Percentiles rank a stretch among this genome's conserved stretches.
phyloP scores from a whole-genome alignment of 2,329 filamentous ascomycete genomes.

The Diaporthe australafricana region DNA sequence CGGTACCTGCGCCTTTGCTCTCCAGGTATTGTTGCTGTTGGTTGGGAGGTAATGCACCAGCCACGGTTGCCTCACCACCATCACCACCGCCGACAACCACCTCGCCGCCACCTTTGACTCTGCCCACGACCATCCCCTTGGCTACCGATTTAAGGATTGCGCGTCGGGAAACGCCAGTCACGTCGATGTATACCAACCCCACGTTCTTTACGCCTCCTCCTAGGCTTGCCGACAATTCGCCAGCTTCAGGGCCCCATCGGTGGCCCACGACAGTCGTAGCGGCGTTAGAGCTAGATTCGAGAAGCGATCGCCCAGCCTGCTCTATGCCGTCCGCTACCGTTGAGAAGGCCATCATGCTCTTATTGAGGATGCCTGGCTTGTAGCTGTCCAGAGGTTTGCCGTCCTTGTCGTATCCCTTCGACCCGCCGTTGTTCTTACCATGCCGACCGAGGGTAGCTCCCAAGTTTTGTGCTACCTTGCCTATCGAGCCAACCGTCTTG shows the following conservation, averaged over 20 bases:
- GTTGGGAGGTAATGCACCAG: slow-evolving; percentile 23
- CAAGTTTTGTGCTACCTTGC: slow-evolving; percentile 88
- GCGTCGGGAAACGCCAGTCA: slow-evolving; percentile 87
- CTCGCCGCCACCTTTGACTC: slow-evolving; percentile 78
- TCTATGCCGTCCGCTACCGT: slow-evolving; percentile 95
- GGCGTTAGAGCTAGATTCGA: slow-evolving; percentile 80
- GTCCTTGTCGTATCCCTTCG: slow-evolving; percentile 75
- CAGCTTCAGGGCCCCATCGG: slow-evolving; percentile 87
- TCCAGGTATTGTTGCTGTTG: slow-evolving; percentile 41
- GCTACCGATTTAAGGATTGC: slow-evolving; percentile 95
- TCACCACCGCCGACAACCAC: slow-evolving; percentile 78
- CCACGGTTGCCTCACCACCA: slow-evolving; percentile 43
- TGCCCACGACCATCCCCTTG: slow-evolving; percentile 93
- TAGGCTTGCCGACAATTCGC: slow-evolving; percentile 78
- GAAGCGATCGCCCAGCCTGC: slow-evolving; percentile 82
- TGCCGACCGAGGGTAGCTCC: slow-evolving; percentile 81
- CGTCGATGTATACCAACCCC: slow-evolving; percentile 96
- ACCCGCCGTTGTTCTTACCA: slow-evolving; percentile 63
- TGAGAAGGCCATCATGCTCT: slow-evolving; percentile 94
- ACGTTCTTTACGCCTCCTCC: slow-evolving; percentile 95
- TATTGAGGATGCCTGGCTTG: slow-evolving; percentile 94
- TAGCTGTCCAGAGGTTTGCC: slow-evolving; percentile 74
- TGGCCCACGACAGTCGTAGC: slow-evolving; percentile 90
- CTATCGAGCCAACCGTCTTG: slow-evolving; percentile 87
- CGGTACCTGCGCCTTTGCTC: slow-evolving; percentile 42